phyloP scores from a whole-genome alignment of 2,329 filamentous ascomycete genomes.

The Pseudogymnoascus sp. region DNA sequence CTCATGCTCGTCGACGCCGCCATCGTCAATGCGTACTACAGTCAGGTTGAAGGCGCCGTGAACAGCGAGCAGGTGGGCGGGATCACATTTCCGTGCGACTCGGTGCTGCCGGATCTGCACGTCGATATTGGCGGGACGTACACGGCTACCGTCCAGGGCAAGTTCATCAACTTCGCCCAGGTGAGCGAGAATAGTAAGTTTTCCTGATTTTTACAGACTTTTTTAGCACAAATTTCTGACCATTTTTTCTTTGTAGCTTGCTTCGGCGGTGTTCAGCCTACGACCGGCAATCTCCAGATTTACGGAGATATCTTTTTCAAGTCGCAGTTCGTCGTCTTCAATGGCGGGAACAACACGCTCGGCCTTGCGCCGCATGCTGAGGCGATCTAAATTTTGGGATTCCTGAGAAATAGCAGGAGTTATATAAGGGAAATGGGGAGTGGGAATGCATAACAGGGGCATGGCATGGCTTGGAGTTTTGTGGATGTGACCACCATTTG shows the following conservation, averaged over 20 bases:
- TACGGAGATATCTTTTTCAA: slow-evolving; percentile 56
- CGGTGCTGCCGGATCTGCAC: slow-evolving; percentile 29
- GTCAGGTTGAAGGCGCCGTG: slow-evolving; percentile 29
- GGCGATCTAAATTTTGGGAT: not conserved
- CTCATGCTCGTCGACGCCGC: slow-evolving; percentile 31
- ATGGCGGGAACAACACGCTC: slow-evolving; percentile 45
- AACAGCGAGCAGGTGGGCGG: slow-evolving; percentile 29
- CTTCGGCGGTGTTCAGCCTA: slow-evolving; percentile 60
- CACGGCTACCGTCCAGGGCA: slow-evolving; percentile 37
- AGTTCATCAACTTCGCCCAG: slow-evolving; percentile 44
- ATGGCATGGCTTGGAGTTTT: slow-evolving; percentile 2
- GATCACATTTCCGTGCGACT: slow-evolving; percentile 31
- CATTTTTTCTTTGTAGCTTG: slow-evolving; percentile 36
- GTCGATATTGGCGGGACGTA: slow-evolving; percentile 32
- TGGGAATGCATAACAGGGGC: not conserved
- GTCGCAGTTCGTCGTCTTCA: slow-evolving; percentile 50
- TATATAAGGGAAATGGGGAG: not conserved
- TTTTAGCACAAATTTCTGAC: slow-evolving; percentile 3
- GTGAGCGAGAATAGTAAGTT: slow-evolving; percentile 44
- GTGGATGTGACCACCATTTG: not conserved
- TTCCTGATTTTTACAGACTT: slow-evolving; percentile 9
- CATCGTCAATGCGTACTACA: slow-evolving; percentile 35
- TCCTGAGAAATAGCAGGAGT: not conserved
- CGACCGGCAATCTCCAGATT: slow-evolving; percentile 48
- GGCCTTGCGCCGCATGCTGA: slow-evolving; percentile 37